A percentile compares a stretch with the other conserved stretches of the same genome.
Conservation (phyloP, 306 rosid species). For the Lagenaria siceraria region DNA sequence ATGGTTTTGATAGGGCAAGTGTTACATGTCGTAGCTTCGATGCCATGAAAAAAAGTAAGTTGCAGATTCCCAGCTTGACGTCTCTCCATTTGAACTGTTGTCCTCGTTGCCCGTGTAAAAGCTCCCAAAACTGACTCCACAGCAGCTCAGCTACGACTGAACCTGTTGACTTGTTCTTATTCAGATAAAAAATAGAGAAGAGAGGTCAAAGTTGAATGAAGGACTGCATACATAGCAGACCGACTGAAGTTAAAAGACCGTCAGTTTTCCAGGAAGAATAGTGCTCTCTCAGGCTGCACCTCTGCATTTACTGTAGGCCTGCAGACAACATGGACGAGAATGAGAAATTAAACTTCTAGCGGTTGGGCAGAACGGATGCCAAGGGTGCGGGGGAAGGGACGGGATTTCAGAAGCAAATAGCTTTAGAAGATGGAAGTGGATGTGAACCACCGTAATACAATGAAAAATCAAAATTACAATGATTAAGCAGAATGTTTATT, state of each 20-base stretch:
- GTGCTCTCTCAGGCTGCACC: background rate
- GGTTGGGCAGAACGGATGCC: background rate
- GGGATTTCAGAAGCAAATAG: background rate
- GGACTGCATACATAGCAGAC: background rate
- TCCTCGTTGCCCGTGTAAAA: conserved; percentile 2
- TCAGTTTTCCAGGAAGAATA: background rate
- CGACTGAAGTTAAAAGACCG: background rate
- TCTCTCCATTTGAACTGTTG: background rate
- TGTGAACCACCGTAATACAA: background rate
- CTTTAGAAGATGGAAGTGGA: background rate
- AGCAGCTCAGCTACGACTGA: background rate
- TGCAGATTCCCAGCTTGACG: background rate
- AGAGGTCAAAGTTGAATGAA: background rate
- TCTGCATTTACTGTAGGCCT: background rate
- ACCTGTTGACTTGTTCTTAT: conserved; percentile 4
- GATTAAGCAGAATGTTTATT: background rate
- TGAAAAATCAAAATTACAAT: background rate
- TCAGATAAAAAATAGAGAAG: background rate
- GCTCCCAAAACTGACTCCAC: background rate
- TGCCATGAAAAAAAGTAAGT: background rate
- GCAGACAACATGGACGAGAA: background rate
- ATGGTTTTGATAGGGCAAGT: background rate
- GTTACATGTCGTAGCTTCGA: conserved; percentile 1
- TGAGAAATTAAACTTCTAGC: background rate
- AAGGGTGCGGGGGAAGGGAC: background rate